These are phyloP conservation scores for Penicillium ochrochloron DNA, from an alignment of 495 filamentous ascomycete species.

Conservation along the genomic window DNA sequence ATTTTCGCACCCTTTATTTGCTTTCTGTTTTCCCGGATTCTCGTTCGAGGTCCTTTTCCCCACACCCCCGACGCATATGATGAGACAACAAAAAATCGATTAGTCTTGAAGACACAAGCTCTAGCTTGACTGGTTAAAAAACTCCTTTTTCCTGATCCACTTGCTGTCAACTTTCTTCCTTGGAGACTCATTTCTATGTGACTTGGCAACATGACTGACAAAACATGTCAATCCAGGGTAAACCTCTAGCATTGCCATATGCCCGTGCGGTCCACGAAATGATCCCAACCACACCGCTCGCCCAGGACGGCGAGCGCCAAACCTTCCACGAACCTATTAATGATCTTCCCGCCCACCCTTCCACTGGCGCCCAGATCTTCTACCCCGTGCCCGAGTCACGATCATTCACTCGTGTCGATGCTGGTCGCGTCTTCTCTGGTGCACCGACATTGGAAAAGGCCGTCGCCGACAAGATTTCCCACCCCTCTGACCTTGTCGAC, in stretches of 20 bases:
- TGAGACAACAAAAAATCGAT: conserved; percentile 83
- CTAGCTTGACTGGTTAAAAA: conserved; percentile 70
- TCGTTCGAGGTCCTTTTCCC: conserved; percentile 13
- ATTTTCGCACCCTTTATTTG: conserved; percentile 24
- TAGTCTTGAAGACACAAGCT: conserved; percentile 95
- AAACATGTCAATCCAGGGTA: conserved; percentile 60
- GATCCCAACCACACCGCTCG: conserved; percentile 65
- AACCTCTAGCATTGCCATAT: conserved; percentile 77
- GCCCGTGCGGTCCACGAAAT: conserved; percentile 75
- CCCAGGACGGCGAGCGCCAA: conserved; percentile 29
- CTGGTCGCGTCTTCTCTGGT: conserved; percentile 79
- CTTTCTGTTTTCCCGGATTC: conserved; percentile 1
- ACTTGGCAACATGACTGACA: conserved; percentile 24
- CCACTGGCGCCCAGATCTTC: conserved; percentile 84
- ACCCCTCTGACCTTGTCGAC: conserved; percentile 38
- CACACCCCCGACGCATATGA: conserved; percentile 52
- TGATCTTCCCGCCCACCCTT: conserved; percentile 81
- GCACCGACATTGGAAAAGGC: conserved; percentile 43
- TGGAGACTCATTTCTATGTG: conserved; percentile 4
- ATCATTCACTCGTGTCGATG: conserved; percentile 85
- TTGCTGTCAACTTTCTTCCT: conserved; percentile 22
- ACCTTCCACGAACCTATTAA: conserved; percentile 82
- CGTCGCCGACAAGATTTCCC: conserved; percentile 25
- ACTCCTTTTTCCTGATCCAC: conserved; percentile 40
- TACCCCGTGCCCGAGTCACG: conserved; percentile 88